A percentile compares a stretch with the other conserved stretches of the same genome.
Evolutionary conservation across 2,329 filamentous ascomycete genomes (phyloP).

Genomic region (Phaeosphaeria sp.): DNA sequence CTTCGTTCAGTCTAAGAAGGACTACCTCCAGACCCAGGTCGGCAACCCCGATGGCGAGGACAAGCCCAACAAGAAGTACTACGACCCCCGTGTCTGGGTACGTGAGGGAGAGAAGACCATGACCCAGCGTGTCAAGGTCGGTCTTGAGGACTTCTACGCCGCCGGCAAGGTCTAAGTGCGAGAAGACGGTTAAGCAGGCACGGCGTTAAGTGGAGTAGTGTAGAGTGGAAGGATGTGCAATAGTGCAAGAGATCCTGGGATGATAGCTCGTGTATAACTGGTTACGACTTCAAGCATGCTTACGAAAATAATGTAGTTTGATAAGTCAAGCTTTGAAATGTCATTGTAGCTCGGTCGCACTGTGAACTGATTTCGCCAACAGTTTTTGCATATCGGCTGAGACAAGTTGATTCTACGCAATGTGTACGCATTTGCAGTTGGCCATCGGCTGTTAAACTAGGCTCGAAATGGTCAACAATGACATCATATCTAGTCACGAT

Average conservation of each 20-base stretch:
- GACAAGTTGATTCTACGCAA: too few relatives aligned
- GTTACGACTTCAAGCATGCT: slow-evolving; percentile 7
- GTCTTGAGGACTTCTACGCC: slow-evolving; percentile 91
- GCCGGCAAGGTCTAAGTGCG: slow-evolving; percentile 72
- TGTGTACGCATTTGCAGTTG: too few relatives aligned
- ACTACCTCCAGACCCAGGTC: slow-evolving; percentile 85
- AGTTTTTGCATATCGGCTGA: too few relatives aligned
- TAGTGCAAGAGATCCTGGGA: neutral
- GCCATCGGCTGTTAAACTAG: neutral
- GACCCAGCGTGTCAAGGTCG: slow-evolving; percentile 74
- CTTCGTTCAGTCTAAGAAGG: slow-evolving; percentile 87
- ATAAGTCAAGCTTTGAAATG: neutral
- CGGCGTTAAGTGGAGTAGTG: slow-evolving; percentile 22
- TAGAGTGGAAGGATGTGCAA: slow-evolving; percentile 14
- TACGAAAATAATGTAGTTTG: neutral
- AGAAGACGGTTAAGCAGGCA: neutral
- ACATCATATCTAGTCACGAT: slow-evolving; percentile 1
- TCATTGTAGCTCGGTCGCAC: neutral
- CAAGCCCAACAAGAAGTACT: slow-evolving; percentile 97
- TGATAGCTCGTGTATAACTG: neutral
- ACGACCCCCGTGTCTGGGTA: slow-evolving; percentile 89
- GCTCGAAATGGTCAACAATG: neutral
- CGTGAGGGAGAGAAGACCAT: slow-evolving; percentile 98
- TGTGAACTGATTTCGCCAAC: neutral
- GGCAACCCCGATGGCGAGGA: slow-evolving; percentile 95